Evolutionary conservation across 495 filamentous ascomycete species (phyloP).

Genomic region (Lophium mytilinum): DNA sequence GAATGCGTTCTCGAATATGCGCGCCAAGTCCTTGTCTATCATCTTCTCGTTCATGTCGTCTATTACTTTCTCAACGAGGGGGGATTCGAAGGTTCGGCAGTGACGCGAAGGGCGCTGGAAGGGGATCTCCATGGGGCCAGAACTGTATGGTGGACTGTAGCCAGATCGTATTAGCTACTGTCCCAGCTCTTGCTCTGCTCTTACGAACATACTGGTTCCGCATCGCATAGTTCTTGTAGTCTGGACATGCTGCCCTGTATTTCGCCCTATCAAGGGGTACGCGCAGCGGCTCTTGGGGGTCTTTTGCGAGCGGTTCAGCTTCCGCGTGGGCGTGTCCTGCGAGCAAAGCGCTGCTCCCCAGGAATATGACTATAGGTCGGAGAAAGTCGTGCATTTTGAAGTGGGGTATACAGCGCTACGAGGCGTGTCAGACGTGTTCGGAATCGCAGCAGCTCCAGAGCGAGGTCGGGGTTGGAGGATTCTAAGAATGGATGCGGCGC

Average conservation of each 20-base stretch:
- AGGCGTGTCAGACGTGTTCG: background rate
- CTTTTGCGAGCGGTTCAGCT: background rate
- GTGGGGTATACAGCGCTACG: background rate
- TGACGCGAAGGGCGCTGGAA: slow-evolving; percentile 73
- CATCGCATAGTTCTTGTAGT: slow-evolving; percentile 41
- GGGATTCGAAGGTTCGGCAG: slow-evolving; percentile 84
- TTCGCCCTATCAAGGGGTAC: slow-evolving; percentile 22
- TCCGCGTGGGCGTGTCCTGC: background rate
- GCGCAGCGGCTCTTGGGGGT: slow-evolving; percentile 16
- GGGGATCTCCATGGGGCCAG: slow-evolving; percentile 72
- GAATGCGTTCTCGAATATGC: slow-evolving; percentile 94
- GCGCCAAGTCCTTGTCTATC: slow-evolving; percentile 79
- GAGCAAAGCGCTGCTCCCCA: background rate
- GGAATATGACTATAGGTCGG: background rate
- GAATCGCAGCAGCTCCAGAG: background rate
- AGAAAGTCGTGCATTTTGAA: background rate
- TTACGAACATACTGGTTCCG: slow-evolving; percentile 37
- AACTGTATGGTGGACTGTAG: slow-evolving; percentile 63
- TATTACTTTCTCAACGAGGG: slow-evolving; percentile 81
- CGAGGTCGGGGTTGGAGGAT: background rate
- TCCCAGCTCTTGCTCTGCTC: background rate
- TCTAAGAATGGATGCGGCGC: background rate
- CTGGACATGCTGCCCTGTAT: slow-evolving; percentile 40
- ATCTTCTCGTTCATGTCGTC: slow-evolving; percentile 68
- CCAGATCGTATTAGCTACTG: background rate